Conservation (phyloP, 805 yeast species). For the Ogataea ramenticola region DNA sequence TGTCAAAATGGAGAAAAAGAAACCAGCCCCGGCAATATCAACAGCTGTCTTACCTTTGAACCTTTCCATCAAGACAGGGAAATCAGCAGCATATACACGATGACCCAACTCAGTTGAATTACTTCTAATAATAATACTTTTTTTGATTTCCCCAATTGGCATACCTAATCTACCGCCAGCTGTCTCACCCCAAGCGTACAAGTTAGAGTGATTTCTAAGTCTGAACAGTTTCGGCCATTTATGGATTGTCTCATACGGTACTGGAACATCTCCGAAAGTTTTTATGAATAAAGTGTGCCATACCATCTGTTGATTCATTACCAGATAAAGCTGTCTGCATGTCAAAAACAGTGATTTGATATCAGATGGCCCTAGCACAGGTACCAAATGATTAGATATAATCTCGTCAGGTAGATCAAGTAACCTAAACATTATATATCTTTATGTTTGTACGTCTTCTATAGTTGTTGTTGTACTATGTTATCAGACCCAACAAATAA, state of each 20-base stretch:
- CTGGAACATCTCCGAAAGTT: constrained; percentile 37
- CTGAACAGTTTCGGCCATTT: constrained; percentile 46
- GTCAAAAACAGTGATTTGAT: constrained; percentile 33
- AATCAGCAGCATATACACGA: not conserved
- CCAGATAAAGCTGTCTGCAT: constrained; percentile 28
- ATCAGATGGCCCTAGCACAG: constrained; percentile 29
- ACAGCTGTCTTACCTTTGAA: constrained; percentile 29
- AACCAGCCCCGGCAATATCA: constrained; percentile 60
- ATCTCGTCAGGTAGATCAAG: constrained; percentile 22
- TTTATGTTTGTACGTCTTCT: not conserved
- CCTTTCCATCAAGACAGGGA: constrained; percentile 11
- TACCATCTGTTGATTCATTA: constrained; percentile 32
- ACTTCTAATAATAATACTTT: not conserved
- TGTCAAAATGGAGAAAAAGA: constrained; percentile 51
- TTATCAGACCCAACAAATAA: no score
- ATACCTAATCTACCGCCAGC: constrained; percentile 41
- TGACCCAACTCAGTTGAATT: not conserved
- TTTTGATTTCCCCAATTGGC: constrained; percentile 6
- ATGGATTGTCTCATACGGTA: constrained; percentile 30
- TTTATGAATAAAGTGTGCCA: constrained; percentile 38
- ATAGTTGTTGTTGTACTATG: not conserved
- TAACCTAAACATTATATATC: not conserved
- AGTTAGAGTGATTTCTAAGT: constrained; percentile 29
- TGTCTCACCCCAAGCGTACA: constrained; percentile 46
- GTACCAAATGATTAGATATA: constrained; percentile 28